Base-by-base conservation (phyloP, 208 protist genomes). In the Acanthamoeba healyi region DNA sequence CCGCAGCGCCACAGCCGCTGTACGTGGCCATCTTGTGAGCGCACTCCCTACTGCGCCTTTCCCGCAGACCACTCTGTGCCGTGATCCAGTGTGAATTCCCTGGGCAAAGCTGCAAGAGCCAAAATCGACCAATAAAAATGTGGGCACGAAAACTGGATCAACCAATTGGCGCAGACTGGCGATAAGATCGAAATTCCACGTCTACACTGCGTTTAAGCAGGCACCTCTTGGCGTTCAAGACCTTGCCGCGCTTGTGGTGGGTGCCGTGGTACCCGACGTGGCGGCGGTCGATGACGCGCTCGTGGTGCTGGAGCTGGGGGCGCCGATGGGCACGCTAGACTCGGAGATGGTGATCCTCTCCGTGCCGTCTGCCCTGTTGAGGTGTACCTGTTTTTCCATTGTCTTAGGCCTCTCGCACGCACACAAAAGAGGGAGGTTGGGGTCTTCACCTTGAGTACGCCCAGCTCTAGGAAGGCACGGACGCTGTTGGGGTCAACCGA, bases 401-500 rank as follows among this genome's bases (percentile, higher is more conserved):
- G 44, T 49, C 7, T 49, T 49, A 12, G 4, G 44, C 7, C 7
- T 49, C 12, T 17, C 19, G 46, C 46, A 54, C 10, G 10, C 0
- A 54, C 7, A 10, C 1, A 54, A 34, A 10, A 34, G 26, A 82
- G 72, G 72, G 70, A 38, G 70, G 38, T 46, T 10, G 70, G 34
- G 7, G 9, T 44, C n/a, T 1, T 5, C 0, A 90, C 84, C 84
- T 90, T 90, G 32, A 90, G 56, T 2, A 90, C 84, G 34, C 84
- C 84, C 32, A 54, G 9, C n/a, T 90, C 84, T 19, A 90, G 32
- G 56, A 51, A 29, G 15, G 84, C 84, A 14, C 56, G n/a, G 0
- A 44, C 58, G 22, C 54, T 38, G 15, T 3, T 90, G 17, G 49
- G 32, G 34, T 90, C 84, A 22, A 90, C 54, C 3, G 3, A 1